Base-by-base conservation (phyloP, 106 monocot species). In the Dendrobium huoshanense region DNA sequence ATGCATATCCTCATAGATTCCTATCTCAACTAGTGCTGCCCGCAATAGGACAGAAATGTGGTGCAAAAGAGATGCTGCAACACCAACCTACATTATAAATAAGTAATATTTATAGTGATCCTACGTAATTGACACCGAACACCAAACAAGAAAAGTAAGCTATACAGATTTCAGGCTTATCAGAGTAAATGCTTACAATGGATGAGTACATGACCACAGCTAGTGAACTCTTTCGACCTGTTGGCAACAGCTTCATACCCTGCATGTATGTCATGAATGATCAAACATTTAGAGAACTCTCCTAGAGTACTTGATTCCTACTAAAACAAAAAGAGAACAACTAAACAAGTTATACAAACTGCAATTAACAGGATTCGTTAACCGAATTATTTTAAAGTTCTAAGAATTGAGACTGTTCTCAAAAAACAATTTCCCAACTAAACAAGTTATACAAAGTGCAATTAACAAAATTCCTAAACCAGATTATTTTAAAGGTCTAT, bases 1-100 rank as follows among this genome's bases (percentile, higher is more conserved):
- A 85, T 91, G 91, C 95, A 99, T 91, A 70, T 99, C 98, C 88
- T 99, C 98, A 84, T 84, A 80, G 13, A 99, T 95, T 72, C 98
- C 98, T 68, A 99, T 85, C 80, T 95, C 92, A 25, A 87, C 79
- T 76, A 99, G 94, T 27, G 88, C 11, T 15, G 95, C 82, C 18
- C 80, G 89, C 68, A 92, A 77, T 47, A 95, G 67, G 48, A 87
- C 91, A 77, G 95, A 98, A 8, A 98, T 72, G 83, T 95, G 87
- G 65, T 48, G 82, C n/a, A 99, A 70, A 80, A 93, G 80, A 86
- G 87, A 92, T 54, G 88, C 85, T 11, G 86, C 87, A 44, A 92
- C 48, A 55, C 98, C 98, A 73, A 99, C 88, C 98, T 99, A 81
- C 73, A 67, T 68, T 78, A 9, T n/a, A 49, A 80, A 41, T 75